Conservation (phyloP, 2,329 filamentous ascomycete species). For the Hansfordia pulvinata region DNA sequence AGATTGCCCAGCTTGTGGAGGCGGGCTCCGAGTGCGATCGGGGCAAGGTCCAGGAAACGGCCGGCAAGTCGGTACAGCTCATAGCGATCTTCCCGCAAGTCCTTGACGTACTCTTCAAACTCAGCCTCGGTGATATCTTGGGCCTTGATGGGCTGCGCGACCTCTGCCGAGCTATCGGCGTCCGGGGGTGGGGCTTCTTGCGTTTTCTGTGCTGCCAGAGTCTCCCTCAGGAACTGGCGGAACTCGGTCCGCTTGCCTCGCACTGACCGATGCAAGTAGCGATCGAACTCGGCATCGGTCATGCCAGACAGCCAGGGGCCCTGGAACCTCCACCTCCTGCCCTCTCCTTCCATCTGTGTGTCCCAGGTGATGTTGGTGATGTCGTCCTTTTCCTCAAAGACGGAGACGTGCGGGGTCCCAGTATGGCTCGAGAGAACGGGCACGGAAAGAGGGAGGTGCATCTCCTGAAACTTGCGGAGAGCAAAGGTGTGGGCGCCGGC, state of each 20-base stretch:
- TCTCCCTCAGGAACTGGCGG: slow-evolving; percentile 33
- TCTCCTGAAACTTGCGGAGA: slow-evolving; percentile 73
- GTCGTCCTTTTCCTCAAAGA: slow-evolving; percentile 46
- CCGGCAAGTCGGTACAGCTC: slow-evolving; percentile 40
- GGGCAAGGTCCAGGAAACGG: slow-evolving; percentile 48
- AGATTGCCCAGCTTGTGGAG: slow-evolving; percentile 13
- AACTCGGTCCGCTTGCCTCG: slow-evolving; percentile 40
- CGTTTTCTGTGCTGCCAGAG: slow-evolving; percentile 32
- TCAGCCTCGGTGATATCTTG: slow-evolving; percentile 33
- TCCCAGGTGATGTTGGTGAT: slow-evolving; percentile 27
- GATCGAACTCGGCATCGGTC: slow-evolving; percentile 44
- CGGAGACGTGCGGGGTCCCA: slow-evolving; percentile 29
- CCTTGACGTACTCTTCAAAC: slow-evolving; percentile 36
- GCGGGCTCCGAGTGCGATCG: slow-evolving; percentile 21
- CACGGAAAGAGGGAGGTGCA: slow-evolving; percentile 57
- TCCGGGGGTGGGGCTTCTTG: slow-evolving; percentile 21
- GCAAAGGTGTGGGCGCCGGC: slow-evolving; percentile 72
- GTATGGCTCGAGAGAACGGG: slow-evolving; percentile 18
- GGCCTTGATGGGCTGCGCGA: slow-evolving; percentile 16
- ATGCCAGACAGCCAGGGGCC: slow-evolving; percentile 55
- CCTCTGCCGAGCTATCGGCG: slow-evolving; percentile 10
- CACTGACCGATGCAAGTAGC: slow-evolving; percentile 40
- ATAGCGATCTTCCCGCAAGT: slow-evolving; percentile 35
- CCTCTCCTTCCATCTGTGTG: slow-evolving; percentile 19
- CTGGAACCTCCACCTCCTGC: slow-evolving; percentile 50